phyloP scores from a whole-genome alignment of 179 eudicot species.

The Silene noctiflora region DNA sequence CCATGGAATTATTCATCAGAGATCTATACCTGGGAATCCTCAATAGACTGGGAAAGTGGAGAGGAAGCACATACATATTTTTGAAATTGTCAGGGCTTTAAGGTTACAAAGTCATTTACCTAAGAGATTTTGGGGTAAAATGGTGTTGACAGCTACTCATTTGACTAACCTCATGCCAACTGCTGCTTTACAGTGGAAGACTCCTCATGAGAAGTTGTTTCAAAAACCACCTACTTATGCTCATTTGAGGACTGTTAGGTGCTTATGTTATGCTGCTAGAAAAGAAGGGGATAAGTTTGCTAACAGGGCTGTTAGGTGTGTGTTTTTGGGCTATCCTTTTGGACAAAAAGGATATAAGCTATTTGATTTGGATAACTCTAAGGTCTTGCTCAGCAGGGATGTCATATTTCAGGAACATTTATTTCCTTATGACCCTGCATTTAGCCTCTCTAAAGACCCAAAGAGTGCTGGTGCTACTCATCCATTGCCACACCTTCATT shows the following conservation, averaged over 20 bases:
- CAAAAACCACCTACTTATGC: background rate
- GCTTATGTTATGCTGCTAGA: background rate
- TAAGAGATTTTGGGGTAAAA: background rate
- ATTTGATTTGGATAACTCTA: background rate
- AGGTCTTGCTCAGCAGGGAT: no score
- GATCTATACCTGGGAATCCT: background rate
- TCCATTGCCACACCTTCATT: no score
- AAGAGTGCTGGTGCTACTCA: no score
- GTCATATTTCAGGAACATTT: background rate
- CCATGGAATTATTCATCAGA: background rate
- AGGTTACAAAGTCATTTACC: background rate
- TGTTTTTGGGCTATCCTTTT: background rate
- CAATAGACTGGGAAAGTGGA: background rate
- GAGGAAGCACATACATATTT: background rate
- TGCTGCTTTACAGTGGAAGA: background rate
- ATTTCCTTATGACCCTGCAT: background rate
- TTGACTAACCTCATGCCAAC: background rate
- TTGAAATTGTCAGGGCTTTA: no score
- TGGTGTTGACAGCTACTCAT: background rate
- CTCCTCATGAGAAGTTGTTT: background rate
- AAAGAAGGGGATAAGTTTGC: background rate
- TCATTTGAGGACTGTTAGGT: background rate
- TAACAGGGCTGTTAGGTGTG: background rate
- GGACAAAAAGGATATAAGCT: background rate
- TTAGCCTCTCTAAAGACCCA: no score